These are phyloP conservation scores for Paradendryphiella salina DNA, from an alignment of 2,329 filamentous ascomycete species.

Conservation along the genomic window DNA sequence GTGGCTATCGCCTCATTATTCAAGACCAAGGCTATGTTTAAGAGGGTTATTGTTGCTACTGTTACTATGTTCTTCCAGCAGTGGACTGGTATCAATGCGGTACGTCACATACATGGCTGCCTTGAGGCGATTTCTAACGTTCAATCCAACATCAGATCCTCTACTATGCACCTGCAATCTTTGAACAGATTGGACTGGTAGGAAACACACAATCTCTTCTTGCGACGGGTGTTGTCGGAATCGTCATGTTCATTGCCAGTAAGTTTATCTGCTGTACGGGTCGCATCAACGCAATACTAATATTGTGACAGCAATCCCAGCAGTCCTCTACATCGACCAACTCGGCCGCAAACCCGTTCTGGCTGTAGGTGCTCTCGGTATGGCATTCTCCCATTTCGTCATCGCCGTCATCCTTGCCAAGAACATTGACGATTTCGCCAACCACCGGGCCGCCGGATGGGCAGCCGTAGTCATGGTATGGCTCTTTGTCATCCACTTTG, in stretches of 20 bases:
- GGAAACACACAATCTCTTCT: conserved; percentile 59
- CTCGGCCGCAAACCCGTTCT: conserved; percentile 67
- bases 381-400: conserved; percentile 71
- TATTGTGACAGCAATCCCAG: conserved; percentile 51
- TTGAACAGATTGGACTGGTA: conserved; percentile 53
- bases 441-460: conserved; percentile 64
- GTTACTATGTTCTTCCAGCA: conserved; percentile 56
- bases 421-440: conserved; percentile 63
- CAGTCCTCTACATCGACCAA: conserved; percentile 67
- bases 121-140: background rate
- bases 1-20: conserved; percentile 68
- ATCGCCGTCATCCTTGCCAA: conserved; percentile 70
- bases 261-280: background rate
- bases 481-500: conserved; percentile 75
- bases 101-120: conserved; percentile 15
- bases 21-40: conserved; percentile 67
- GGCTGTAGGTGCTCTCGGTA: conserved; percentile 67
- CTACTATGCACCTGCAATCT: conserved; percentile 57
- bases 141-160: conserved; percentile 45
- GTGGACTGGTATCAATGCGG: conserved; percentile 56
- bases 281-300: background rate
- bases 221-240: conserved; percentile 71
- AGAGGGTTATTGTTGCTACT: conserved; percentile 65
- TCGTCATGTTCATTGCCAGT: conserved; percentile 66
- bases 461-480: conserved; percentile 70